phyloP scores from a whole-genome alignment of 768 basidiomycete species.

The Tylopilus vinaceipallidus region DNA sequence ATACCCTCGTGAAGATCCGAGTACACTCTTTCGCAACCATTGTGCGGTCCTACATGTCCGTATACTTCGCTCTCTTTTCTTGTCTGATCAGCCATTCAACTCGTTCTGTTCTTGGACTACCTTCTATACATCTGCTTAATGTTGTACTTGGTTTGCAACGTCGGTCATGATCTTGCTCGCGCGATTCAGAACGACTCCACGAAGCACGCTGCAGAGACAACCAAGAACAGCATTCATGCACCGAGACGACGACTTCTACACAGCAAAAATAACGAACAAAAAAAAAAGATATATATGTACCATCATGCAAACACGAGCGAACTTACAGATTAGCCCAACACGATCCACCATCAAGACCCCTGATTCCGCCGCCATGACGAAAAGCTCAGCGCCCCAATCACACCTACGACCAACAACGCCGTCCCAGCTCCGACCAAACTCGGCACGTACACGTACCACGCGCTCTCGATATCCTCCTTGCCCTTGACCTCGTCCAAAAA shows the following conservation, averaged over 20 bases:
- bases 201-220: not conserved
- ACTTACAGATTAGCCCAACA: constrained; percentile 8
- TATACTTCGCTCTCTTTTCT: too few species aligned
- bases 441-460: constrained; percentile 81
- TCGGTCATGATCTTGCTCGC: too few species aligned
- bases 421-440: constrained; percentile 83
- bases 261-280: too few species aligned
- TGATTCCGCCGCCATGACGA: constrained; percentile 68
- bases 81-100: too few species aligned
- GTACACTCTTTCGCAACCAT: too few species aligned
- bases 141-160: too few species aligned
- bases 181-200: too few species aligned
- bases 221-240: not conserved
- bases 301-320: constrained; percentile 1
- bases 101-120: too few species aligned
- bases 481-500: constrained; percentile 45
- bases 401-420: constrained; percentile 73
- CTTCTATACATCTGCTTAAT: too few species aligned
- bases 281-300: constrained; percentile 15
- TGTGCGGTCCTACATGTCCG: too few species aligned
- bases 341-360: constrained; percentile 43
- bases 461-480: constrained; percentile 58
- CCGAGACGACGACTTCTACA: constrained; percentile 14
- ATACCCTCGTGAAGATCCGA: too few species aligned
- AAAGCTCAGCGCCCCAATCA: constrained; percentile 75